A percentile compares a stretch with the other conserved stretches of the same genome.
These are phyloP conservation scores for Globisporangium nagaii DNA, from an alignment of 352 stramenopile species.

Conservation along the genomic window DNA sequence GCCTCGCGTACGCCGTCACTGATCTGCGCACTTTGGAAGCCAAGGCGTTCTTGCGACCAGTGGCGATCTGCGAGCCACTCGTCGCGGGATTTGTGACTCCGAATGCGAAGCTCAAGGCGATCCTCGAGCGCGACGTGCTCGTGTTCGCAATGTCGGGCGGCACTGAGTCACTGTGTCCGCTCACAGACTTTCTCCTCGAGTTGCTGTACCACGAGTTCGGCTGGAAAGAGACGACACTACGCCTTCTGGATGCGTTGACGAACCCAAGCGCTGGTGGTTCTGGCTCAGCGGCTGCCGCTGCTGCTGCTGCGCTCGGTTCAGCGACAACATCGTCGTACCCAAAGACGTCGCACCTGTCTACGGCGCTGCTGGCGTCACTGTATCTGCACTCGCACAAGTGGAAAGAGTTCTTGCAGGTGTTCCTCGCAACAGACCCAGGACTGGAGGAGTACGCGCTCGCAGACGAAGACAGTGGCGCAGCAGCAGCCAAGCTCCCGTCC, in stretches of 20 bases:
- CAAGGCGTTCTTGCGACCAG: slow-evolving; percentile 31
- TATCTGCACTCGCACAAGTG: slow-evolving; percentile 49
- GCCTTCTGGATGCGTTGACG: slow-evolving; percentile 33
- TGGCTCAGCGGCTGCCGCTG: neutral
- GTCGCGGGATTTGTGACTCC: slow-evolving; percentile 34
- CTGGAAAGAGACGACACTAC: slow-evolving; percentile 51
- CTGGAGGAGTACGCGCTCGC: slow-evolving; percentile 68
- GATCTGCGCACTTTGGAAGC: slow-evolving; percentile 32
- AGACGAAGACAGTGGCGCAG: slow-evolving; percentile 23
- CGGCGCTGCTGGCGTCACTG: slow-evolving; percentile 36
- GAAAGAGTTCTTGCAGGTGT: slow-evolving; percentile 47
- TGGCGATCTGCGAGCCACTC: slow-evolving; percentile 49
- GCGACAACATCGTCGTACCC: slow-evolving; percentile 36
- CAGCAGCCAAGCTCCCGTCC: slow-evolving; percentile 55
- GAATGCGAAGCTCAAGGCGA: slow-evolving; percentile 31
- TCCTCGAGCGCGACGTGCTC: slow-evolving; percentile 61
- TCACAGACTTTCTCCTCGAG: slow-evolving; percentile 38
- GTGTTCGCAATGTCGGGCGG: slow-evolving; percentile 40
- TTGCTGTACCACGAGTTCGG: slow-evolving; percentile 46
- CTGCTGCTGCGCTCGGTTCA: neutral
- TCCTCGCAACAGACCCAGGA: slow-evolving; percentile 39
- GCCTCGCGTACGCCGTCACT: slow-evolving; percentile 43
- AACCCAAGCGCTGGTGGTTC: slow-evolving; percentile 8
- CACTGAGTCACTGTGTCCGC: slow-evolving; percentile 33
- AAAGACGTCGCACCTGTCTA: slow-evolving; percentile 32